phyloP scores from a whole-genome alignment of 257 asterid genomes.

The Henckelia pumila region DNA sequence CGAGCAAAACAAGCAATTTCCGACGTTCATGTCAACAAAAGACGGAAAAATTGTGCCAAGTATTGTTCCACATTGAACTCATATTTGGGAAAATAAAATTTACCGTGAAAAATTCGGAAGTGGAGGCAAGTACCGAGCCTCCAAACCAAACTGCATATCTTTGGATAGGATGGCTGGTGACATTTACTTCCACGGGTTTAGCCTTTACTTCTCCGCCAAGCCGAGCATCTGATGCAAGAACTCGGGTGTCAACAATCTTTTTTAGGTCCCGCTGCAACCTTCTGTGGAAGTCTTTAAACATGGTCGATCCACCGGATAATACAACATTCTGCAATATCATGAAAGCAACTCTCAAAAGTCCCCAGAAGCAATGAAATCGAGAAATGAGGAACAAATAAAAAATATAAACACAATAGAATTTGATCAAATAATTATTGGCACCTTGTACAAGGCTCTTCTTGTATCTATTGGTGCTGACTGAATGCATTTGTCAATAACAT shows the following conservation, averaged over 20 bases:
- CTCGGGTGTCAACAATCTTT: constrained; percentile 87
- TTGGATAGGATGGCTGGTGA: constrained; percentile 89
- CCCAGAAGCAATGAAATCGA: constrained; percentile 1
- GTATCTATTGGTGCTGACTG: constrained; percentile 99
- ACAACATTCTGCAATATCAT: constrained; percentile 68
- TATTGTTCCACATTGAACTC: constrained; percentile 13
- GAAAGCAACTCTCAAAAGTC: constrained; percentile 21
- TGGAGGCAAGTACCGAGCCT: constrained; percentile 94
- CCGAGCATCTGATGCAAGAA: constrained; percentile 62
- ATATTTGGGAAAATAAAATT: constrained; percentile 11
- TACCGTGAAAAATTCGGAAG: constrained; percentile 91
- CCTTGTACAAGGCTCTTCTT: constrained; percentile 95
- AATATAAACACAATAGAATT: constrained; percentile 14
- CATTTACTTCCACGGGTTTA: constrained; percentile 91
- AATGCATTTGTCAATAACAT: constrained; percentile 86
- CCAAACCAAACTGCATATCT: constrained; percentile 99
- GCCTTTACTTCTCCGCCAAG: constrained; percentile 68
- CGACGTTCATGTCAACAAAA: constrained; percentile 7
- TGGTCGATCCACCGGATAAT: constrained; percentile 93
- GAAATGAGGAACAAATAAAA: constrained; percentile 19
- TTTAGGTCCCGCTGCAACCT: constrained; percentile 86
- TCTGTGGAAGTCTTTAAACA: constrained; percentile 90
- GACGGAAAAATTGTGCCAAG: background rate
- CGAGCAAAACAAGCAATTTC: background rate
- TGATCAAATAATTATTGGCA: constrained; percentile 27